Base-by-base conservation (phyloP, 2,329 filamentous ascomycete genomes). In the Periglandula ipomoeae region DNA sequence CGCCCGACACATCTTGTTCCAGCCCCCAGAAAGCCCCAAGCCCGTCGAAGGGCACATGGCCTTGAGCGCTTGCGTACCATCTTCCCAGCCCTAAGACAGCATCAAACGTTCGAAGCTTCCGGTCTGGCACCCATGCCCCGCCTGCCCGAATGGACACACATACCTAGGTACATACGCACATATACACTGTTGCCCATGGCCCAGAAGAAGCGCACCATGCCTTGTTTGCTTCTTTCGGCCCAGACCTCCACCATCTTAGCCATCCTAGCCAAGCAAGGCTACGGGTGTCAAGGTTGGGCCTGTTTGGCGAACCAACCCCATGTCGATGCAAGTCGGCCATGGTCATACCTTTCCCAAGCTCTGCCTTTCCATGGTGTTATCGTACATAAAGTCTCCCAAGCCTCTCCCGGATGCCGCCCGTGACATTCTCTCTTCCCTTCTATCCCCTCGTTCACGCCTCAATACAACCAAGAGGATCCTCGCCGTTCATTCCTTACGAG, bases 191-290 rank as follows among this genome's bases (percentile, higher is more conserved):
- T 30, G 9, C 27, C 13, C 27, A 7, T 30, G 27, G 27, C 27
- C 27, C 11, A 37, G 13, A 37, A n/a, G n/a, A n/a, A 17, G 13
- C 24, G n/a, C n/a, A n/a, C n/a, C 17, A 19, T 34, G 44, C 4
- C 6, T 34, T 34, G 26, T 44, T 44, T 44, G 42, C 42, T 44
- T 44, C 26, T 44, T 44, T 13, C 9, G 15, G 27, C 26, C 7
- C 42, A 23, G 42, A 32, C 5, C 42, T 44, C 42, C 17, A 32
- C 42, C 42, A 38, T 46, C 15, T 13, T 15, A 37, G 32, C 44
- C 44, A 38, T 39, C 32, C 20, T 38, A 34, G 19, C 38, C 26
- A 34, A 34, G 43, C 43, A 30, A 44, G 23, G 43, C 43, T 44
- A 15, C 42, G 22, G 42, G 17, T 37, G 5, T 41, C 22, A 24